These are phyloP conservation scores for Entonaema liquescens DNA, from an alignment of 495 filamentous ascomycete species.

Conservation along the genomic window DNA sequence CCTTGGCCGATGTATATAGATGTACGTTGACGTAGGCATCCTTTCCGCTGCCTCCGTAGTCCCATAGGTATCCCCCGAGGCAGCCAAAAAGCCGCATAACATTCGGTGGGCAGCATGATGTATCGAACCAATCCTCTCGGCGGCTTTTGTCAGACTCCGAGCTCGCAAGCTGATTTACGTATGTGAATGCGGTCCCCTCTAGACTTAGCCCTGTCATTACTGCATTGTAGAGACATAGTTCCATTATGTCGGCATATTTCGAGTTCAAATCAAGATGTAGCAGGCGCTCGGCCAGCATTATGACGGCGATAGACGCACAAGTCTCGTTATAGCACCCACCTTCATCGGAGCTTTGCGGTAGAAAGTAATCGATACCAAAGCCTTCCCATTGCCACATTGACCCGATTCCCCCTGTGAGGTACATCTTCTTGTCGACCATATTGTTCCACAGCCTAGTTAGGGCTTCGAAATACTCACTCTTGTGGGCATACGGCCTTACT, in stretches of 20 bases:
- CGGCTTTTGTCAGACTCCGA: constrained; percentile 55
- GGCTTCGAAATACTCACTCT: constrained; percentile 46
- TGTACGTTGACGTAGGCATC: constrained; percentile 58
- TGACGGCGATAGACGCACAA: constrained; percentile 67
- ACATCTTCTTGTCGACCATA: constrained; percentile 67
- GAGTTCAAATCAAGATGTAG: constrained; percentile 61
- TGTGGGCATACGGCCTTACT: constrained; percentile 39
- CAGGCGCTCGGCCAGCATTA: constrained; percentile 65
- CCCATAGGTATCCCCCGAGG: constrained; percentile 65
- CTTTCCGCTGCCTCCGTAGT: constrained; percentile 42
- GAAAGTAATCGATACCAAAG: constrained; percentile 67
- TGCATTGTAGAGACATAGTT: constrained; percentile 67
- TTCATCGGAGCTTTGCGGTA: constrained; percentile 64
- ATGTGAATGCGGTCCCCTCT: constrained; percentile 63
- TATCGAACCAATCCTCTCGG: constrained; percentile 63
- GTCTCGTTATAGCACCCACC: constrained; percentile 71
- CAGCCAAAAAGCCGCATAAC: constrained; percentile 61
- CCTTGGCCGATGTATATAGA: constrained; percentile 59
- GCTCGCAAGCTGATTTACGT: constrained; percentile 65
- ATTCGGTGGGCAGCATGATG: constrained; percentile 68
- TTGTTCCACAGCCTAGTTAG: constrained; percentile 63
- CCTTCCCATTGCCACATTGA: constrained; percentile 69
- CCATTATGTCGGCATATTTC: constrained; percentile 66
- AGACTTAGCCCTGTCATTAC: constrained; percentile 62
- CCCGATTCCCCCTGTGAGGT: constrained; percentile 68